Evolutionary conservation across 2,329 filamentous ascomycete genomes (phyloP).

Genomic region (Pseudogymnoascus sp.): DNA sequence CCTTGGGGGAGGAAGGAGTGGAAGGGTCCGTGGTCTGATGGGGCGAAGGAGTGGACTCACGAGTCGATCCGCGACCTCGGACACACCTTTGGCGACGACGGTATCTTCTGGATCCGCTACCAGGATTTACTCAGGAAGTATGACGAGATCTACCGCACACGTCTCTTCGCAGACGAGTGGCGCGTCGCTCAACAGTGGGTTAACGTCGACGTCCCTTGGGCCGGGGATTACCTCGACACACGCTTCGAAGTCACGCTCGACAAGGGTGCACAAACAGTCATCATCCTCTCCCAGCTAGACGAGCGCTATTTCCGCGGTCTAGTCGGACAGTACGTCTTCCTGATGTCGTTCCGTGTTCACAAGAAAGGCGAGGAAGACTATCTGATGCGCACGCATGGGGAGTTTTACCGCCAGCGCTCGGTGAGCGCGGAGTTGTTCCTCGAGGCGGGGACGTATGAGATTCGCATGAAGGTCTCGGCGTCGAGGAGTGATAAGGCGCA

Average conservation of each 20-base stretch:
- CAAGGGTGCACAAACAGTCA: constrained; percentile 46
- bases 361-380: constrained; percentile 47
- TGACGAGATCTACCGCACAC: constrained; percentile 50
- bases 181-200: constrained; percentile 53
- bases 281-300: constrained; percentile 56
- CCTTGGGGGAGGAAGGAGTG: constrained; percentile 54
- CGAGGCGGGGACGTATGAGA: constrained; percentile 47
- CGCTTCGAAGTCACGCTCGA: constrained; percentile 52
- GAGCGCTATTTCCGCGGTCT: constrained; percentile 53
- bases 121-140: constrained; percentile 55
- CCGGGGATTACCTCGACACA: constrained; percentile 48
- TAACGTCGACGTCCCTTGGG: constrained; percentile 53
- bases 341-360: constrained; percentile 42
- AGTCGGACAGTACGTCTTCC: constrained; percentile 46
- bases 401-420: constrained; percentile 47
- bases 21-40: constrained; percentile 51
- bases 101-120: constrained; percentile 56
- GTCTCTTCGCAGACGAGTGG: constrained; percentile 53
- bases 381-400: constrained; percentile 47
- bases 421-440: constrained; percentile 51
- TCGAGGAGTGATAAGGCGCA: constrained; percentile 33
- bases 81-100: constrained; percentile 54
- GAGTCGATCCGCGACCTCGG: constrained; percentile 49
- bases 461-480: constrained; percentile 47
- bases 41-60: constrained; percentile 54